A percentile compares a stretch with the other conserved stretches of the same genome.
These are phyloP conservation scores for Phycomyces nitens DNA, from an alignment of 192 early-diverging fungal genomes.

Conservation along the genomic window DNA sequence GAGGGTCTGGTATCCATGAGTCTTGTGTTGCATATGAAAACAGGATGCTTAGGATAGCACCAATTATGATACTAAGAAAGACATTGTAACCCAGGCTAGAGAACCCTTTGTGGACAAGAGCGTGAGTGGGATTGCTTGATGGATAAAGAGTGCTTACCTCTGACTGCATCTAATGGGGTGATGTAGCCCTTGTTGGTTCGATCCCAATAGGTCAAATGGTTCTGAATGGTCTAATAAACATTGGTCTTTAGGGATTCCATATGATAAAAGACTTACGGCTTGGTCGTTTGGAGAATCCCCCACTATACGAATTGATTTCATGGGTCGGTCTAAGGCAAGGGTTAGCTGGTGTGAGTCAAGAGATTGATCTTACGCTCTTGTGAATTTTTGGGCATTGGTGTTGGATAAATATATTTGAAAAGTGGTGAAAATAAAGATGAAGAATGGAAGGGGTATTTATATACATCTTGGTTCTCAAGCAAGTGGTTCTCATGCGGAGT, in stretches of 20 bases:
- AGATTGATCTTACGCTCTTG: too few species aligned
- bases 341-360: too few species aligned
- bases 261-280: too few species aligned
- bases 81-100: slow-evolving; percentile 11
- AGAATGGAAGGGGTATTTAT: too few species aligned
- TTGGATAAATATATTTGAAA: too few species aligned
- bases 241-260: not conserved
- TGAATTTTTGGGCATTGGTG: too few species aligned
- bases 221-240: slow-evolving; percentile 6
- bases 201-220: slow-evolving; percentile 17
- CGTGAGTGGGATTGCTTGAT: not conserved
- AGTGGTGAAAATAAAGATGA: too few species aligned
- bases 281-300: too few species aligned
- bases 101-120: not conserved
- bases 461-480: too few species aligned
- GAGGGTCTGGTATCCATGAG: slow-evolving; percentile 15
- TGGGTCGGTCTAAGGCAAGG: too few species aligned
- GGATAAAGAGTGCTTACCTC: not conserved
- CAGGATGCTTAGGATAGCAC: slow-evolving; percentile 2
- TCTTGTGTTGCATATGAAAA: slow-evolving; percentile 9
- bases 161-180: slow-evolving; percentile 11
- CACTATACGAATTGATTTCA: too few species aligned
- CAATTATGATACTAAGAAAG: slow-evolving; percentile 8
- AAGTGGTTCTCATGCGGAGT: too few species aligned
- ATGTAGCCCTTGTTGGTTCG: slow-evolving; percentile 13